These are phyloP conservation scores for Tetrahymena elliotti DNA, from an alignment of 73 alveolate genomes.

Conservation along the genomic window DNA sequence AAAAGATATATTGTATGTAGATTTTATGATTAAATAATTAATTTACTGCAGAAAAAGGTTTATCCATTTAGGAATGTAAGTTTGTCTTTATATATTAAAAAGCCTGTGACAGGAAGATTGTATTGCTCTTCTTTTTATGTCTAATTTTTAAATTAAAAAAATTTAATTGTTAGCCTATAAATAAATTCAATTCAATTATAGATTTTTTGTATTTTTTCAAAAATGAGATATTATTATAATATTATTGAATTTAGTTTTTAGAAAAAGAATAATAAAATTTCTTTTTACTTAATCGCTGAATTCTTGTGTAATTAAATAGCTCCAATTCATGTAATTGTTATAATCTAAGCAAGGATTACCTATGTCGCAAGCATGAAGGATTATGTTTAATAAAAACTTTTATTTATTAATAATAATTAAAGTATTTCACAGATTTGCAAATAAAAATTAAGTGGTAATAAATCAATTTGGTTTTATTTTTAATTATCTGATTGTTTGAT, in stretches of 20 bases:
- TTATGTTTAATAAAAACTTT: conserved; percentile 12
- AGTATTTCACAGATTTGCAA: background rate
- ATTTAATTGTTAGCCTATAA: too few relatives aligned
- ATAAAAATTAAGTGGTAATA: background rate
- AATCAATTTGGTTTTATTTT: too few relatives aligned
- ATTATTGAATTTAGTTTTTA: too few relatives aligned
- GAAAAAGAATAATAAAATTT: background rate
- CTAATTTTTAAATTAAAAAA: background rate
- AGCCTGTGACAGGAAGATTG: conserved; percentile 35
- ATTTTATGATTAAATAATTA: background rate
- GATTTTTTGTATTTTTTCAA: too few relatives aligned
- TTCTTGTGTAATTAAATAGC: conserved; percentile 34
- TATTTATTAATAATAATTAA: background rate
- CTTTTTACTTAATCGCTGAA: conserved; percentile 24
- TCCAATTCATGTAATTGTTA: conserved; percentile 40
- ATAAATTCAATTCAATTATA: too few relatives aligned
- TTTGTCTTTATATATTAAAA: conserved; percentile 22
- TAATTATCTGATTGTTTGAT: background rate
- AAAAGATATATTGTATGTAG: background rate
- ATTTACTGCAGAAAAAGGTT: conserved; percentile 14
- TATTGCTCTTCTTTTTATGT: conserved; percentile 27
- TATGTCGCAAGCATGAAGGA: conserved; percentile 45
- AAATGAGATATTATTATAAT: too few relatives aligned
- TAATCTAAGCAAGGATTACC: conserved; percentile 32
- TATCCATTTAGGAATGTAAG: conserved; percentile 25